A percentile compares a stretch with the other conserved stretches of the same genome.
phyloP scores from a whole-genome alignment of 257 asterid species.

The Solanum etuberosum region DNA sequence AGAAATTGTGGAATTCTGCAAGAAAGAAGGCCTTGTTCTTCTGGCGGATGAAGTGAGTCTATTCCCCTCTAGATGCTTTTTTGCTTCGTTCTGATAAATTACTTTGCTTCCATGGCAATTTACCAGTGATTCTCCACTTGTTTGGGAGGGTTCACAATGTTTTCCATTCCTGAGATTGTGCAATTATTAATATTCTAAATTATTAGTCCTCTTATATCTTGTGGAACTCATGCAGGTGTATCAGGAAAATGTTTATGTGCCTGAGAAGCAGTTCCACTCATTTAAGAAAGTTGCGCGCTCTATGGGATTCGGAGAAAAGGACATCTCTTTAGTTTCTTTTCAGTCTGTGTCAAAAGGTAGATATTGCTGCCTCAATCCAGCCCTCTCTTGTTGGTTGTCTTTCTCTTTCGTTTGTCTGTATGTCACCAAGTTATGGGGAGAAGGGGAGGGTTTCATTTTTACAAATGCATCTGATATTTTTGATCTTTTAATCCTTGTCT shows the following conservation, averaged over 20 bases:
- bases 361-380: neutral
- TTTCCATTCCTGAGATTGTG: neutral
- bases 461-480: neutral
- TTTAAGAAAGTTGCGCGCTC: constrained; percentile 74
- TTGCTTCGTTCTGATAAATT: neutral
- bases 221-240: constrained; percentile 48
- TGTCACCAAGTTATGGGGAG: neutral
- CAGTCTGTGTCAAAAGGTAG: constrained; percentile 94
- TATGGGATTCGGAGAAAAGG: constrained; percentile 81
- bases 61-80: neutral
- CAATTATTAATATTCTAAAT: neutral
- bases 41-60: constrained; percentile 86
- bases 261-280: constrained; percentile 88
- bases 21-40: constrained; percentile 91
- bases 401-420: neutral
- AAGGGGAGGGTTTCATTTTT: neutral
- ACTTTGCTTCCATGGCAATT: neutral
- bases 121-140: neutral
- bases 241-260: constrained; percentile 84
- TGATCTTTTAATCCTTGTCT: neutral
- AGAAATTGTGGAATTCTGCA: constrained; percentile 89
- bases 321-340: constrained; percentile 75
- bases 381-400: neutral
- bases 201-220: neutral
- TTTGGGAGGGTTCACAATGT: neutral